Evolutionary conservation across 331 rosid genomes (phyloP).

Genomic region (Malus hybrid): DNA sequence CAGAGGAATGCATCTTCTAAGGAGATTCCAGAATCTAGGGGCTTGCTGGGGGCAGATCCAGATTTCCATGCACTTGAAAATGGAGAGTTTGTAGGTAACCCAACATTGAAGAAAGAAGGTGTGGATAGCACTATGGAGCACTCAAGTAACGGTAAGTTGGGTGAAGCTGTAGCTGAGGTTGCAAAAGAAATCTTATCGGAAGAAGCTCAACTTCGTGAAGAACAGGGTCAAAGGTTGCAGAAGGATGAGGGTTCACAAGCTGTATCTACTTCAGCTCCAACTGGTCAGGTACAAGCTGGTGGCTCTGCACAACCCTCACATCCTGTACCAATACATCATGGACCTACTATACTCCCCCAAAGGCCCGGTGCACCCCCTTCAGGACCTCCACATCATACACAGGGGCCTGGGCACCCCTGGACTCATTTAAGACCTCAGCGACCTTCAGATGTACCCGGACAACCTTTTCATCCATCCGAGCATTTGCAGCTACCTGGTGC

Average conservation of each 20-base stretch:
- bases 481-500: constrained; percentile 34
- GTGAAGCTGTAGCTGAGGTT: constrained; percentile 24
- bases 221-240: constrained; percentile 31
- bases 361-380: constrained; percentile 41
- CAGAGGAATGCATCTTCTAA: constrained; percentile 14
- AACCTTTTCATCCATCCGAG: constrained; percentile 30
- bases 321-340: constrained; percentile 25
- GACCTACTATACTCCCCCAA: constrained; percentile 32
- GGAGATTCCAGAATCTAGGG: constrained; percentile 23
- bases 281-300: constrained; percentile 19
- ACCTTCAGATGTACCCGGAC: constrained; percentile 39
- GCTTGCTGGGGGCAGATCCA: constrained; percentile 18
- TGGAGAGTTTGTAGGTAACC: constrained; percentile 41
- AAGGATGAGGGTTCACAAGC: constrained; percentile 36
- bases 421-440: constrained; percentile 43
- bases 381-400: constrained; percentile 42
- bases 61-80: constrained; percentile 25
- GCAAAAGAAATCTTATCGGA: constrained; percentile 22
- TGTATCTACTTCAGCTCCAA: constrained; percentile 28
- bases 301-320: constrained; percentile 12
- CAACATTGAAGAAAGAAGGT: constrained; percentile 32
- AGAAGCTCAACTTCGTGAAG: constrained; percentile 31
- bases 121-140: constrained; percentile 30
- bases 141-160: constrained; percentile 17
- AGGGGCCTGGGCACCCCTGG: constrained; percentile 28